These are phyloP conservation scores for Candida chauliodis DNA, from an alignment of 805 yeast species.

Conservation along the genomic window DNA sequence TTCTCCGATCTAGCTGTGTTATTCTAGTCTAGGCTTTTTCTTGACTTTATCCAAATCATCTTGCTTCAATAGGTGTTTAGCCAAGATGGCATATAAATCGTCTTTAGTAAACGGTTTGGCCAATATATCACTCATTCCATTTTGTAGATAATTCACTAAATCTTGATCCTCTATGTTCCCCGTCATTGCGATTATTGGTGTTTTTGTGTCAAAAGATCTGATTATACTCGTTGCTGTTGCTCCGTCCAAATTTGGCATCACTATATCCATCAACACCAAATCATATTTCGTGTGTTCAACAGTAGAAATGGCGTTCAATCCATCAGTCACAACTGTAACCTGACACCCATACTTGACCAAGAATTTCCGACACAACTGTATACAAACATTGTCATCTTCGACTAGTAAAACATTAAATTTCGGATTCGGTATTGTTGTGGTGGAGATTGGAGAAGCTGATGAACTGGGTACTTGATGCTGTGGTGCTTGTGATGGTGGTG, in stretches of 20 bases:
- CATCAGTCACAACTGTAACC: constrained; percentile 91
- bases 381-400: constrained; percentile 80
- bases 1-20: constrained; percentile 46
- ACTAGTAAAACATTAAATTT: constrained; percentile 72
- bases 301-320: constrained; percentile 78
- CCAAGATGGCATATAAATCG: constrained; percentile 73
- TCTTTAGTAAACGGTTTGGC: constrained; percentile 93
- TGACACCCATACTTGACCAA: constrained; percentile 85
- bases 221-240: constrained; percentile 89
- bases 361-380: constrained; percentile 78
- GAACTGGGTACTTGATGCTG: constrained; percentile 1
- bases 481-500: constrained; percentile 1
- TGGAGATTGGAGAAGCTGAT: constrained; percentile 11
- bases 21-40: constrained; percentile 5
- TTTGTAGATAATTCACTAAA: constrained; percentile 71
- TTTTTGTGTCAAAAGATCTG: constrained; percentile 73
- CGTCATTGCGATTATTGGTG: constrained; percentile 94
- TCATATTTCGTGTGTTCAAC: constrained; percentile 71
- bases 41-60: constrained; percentile 14
- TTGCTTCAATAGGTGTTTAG: constrained; percentile 59
- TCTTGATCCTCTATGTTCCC: constrained; percentile 84
- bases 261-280: constrained; percentile 80
- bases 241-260: constrained; percentile 86
- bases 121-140: constrained; percentile 89
- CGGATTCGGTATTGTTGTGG: constrained; percentile 28